phyloP scores from a whole-genome alignment of 805 yeast species.

The Myxozyma neglecta region DNA sequence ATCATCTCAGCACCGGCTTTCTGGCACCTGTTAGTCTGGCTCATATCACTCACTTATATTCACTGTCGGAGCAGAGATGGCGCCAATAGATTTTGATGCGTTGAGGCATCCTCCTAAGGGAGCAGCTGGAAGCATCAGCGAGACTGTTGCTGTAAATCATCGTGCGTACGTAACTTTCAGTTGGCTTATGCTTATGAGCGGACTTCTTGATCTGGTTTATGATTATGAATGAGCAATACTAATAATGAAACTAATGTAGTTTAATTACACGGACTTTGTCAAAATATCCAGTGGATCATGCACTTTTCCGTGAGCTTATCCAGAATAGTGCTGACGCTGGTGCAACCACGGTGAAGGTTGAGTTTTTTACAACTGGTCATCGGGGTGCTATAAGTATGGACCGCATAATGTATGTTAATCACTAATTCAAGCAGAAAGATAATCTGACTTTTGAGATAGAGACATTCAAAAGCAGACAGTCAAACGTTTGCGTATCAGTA shows the following conservation, averaged over 20 bases:
- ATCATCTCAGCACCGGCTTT: too few species aligned
- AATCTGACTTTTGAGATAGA: not conserved
- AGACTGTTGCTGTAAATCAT: conserved; percentile 45
- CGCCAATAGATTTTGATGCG: conserved; percentile 22
- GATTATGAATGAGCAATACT: not conserved
- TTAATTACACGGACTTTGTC: conserved; percentile 46
- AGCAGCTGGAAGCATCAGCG: conserved; percentile 15
- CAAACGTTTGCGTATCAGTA: conserved; percentile 38
- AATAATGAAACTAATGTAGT: conserved; percentile 13
- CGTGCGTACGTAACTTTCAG: conserved; percentile 37
- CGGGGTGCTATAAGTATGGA: conserved; percentile 22
- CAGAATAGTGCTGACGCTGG: conserved; percentile 47
- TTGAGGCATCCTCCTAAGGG: conserved; percentile 18
- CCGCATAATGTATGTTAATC: conserved; percentile 15
- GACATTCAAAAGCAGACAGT: conserved; percentile 33
- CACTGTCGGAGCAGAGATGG: not conserved
- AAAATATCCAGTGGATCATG: conserved; percentile 47
- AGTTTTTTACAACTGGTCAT: conserved; percentile 33
- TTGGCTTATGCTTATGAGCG: not conserved
- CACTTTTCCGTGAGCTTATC: conserved; percentile 44
- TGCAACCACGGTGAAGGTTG: conserved; percentile 40
- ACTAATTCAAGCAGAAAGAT: not conserved
- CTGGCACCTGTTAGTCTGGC: too few species aligned
- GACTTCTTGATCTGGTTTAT: not conserved
- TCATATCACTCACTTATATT: not conserved